Percentiles rank a stretch among this genome's conserved stretches.
Evolutionary conservation across 2,329 filamentous ascomycete genomes (phyloP).

Genomic region (Rutstroemia sp.): DNA sequence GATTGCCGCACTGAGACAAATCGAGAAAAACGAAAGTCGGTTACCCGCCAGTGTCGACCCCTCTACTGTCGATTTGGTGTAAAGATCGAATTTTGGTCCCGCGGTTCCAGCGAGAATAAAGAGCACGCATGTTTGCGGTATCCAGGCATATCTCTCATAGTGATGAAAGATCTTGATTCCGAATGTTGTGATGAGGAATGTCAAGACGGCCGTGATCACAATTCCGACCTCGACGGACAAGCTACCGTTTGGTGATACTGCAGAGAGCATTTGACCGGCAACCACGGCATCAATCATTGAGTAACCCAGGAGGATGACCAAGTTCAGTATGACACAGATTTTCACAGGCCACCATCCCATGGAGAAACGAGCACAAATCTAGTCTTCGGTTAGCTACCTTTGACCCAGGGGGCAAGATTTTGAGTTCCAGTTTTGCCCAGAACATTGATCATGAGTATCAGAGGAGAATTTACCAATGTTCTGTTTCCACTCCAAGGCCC

Average conservation of each 20-base stretch:
- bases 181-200: constrained; percentile 58
- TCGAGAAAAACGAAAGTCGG: constrained; percentile 60
- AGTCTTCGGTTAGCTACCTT: neutral
- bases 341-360: constrained; percentile 63
- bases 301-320: constrained; percentile 56
- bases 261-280: constrained; percentile 60
- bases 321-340: constrained; percentile 53
- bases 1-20: constrained; percentile 57
- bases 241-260: constrained; percentile 49
- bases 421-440: neutral
- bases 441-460: neutral
- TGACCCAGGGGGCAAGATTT: neutral
- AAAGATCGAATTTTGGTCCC: constrained; percentile 52
- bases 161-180: constrained; percentile 61
- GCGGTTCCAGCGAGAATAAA: constrained; percentile 56
- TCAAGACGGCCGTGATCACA: constrained; percentile 54
- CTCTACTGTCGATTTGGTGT: constrained; percentile 36
- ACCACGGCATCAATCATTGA: constrained; percentile 57
- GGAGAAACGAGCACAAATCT: constrained; percentile 46
- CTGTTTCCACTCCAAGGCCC: constrained; percentile 54
- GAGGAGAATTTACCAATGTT: constrained; percentile 41
- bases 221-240: constrained; percentile 61
- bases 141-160: constrained; percentile 61
- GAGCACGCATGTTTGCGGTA: constrained; percentile 54
- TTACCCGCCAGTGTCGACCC: constrained; percentile 44